These are phyloP conservation scores for Musa beccarii DNA, from an alignment of 176 grass and related monocot genomes.

Conservation along the genomic window DNA sequence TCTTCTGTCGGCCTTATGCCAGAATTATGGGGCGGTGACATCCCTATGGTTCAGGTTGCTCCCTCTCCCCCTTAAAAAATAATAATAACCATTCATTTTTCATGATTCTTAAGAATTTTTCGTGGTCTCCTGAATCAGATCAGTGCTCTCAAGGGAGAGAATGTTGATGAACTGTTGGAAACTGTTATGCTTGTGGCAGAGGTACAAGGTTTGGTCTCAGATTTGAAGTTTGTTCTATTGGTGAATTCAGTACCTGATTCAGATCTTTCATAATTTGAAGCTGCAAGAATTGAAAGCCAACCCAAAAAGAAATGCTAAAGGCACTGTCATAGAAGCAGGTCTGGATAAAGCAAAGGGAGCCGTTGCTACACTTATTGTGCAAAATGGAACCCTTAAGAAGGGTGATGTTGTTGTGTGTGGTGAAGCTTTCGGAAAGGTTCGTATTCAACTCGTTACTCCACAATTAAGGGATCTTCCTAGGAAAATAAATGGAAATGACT, in stretches of 20 bases:
- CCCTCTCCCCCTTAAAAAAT: not conserved
- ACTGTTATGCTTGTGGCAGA: constrained; percentile 94
- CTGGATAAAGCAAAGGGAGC: constrained; percentile 91
- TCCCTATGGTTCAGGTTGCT: constrained; percentile 78
- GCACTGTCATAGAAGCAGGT: constrained; percentile 84
- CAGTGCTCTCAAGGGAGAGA: constrained; percentile 92
- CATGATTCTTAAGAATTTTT: constrained; percentile 8
- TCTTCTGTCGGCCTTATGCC: constrained; percentile 79
- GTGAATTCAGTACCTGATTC: not conserved
- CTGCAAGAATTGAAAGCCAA: constrained; percentile 98
- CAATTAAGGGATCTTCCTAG: not conserved
- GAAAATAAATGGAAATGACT: not conserved
- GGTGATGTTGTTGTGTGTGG: constrained; percentile 88
- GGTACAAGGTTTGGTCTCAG: constrained; percentile 30
- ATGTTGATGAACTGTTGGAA: constrained; percentile 85
- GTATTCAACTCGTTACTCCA: not conserved
- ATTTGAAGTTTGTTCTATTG: constrained; percentile 15
- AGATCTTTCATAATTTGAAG: constrained; percentile 32
- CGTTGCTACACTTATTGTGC: constrained; percentile 71
- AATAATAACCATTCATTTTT: not conserved
- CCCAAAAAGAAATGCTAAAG: constrained; percentile 87
- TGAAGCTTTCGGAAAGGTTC: constrained; percentile 91
- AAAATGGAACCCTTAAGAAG: constrained; percentile 90
- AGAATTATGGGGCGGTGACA: constrained; percentile 92
- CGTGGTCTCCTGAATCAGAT: constrained; percentile 44